These are phyloP conservation scores for Cercospora canescens DNA, from an alignment of 2,329 filamentous ascomycete genomes.

Conservation along the genomic window DNA sequence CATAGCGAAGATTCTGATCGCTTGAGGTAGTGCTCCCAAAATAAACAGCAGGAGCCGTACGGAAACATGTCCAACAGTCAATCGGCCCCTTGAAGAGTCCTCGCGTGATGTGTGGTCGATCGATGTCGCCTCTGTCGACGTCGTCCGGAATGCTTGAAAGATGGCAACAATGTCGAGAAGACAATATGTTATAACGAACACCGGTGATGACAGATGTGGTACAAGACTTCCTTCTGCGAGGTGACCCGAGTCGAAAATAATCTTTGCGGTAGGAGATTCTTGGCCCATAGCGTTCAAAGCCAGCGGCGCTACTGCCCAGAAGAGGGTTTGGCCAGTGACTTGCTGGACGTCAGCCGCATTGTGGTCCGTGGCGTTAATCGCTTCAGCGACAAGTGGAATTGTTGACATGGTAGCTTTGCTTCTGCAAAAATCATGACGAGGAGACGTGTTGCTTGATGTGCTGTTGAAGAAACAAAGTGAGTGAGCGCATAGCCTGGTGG, in stretches of 20 bases:
- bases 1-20: slow-evolving; percentile 3
- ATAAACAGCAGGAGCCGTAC: not conserved
- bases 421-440: not conserved
- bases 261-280: not conserved
- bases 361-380: not conserved
- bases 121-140: not conserved
- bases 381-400: not conserved
- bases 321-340: not conserved
- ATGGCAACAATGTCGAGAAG: not conserved
- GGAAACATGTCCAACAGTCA: not conserved
- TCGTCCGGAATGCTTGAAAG: not conserved
- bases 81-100: not conserved
- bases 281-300: slow-evolving; percentile 1
- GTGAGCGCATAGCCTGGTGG: not conserved
- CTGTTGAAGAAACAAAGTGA: not conserved
- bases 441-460: not conserved
- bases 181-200: not conserved
- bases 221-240: not conserved
- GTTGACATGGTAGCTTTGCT: not conserved
- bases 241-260: not conserved
- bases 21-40: not conserved
- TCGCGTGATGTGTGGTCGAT: not conserved
- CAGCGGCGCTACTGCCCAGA: not conserved
- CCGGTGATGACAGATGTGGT: slow-evolving; percentile 1
- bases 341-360: not conserved